Base-by-base conservation (phyloP, 2,329 filamentous ascomycete species). In the Microdochium bolleyi region DNA sequence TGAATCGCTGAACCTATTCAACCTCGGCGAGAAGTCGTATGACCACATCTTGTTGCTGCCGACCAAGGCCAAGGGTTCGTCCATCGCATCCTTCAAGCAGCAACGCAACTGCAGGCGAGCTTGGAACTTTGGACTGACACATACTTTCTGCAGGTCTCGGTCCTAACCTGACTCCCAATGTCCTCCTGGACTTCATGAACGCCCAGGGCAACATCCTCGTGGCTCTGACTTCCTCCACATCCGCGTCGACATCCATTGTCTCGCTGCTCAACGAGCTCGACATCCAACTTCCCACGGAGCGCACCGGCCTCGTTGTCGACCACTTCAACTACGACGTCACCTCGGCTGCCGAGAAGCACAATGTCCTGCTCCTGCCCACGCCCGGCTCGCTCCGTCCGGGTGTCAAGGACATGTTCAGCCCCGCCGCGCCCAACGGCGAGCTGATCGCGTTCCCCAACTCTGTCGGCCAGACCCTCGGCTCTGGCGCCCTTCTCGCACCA, bases 41-140 rank as follows among this genome's bases (percentile, higher is more conserved):
- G 92, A 97, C 73, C 92, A 99, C 72, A 75, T 97, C 58, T 71
- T 97, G 58, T 79, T 99, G 61, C 83, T 97, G 58, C 94, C 94
- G 51, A 84, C 86, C 55, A 95, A 92, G 72, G 83, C 89, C 30
- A 99, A 99, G 81, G 92, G 88, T 90, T 67, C 53, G 69, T 61
- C 24, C 7, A 11, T 24, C 52, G 16, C 53, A 22, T n/a, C n/a
- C 54, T 30, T 14, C 24, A 48, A 7, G 25, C 49, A 60, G 49
- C 51, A 38, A 49, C 21, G 30, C 24, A 37, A 27, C n/a, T n/a
- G n/a, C n/a, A n/a, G n/a, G 24, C 51, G 48, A 21, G 32, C 11
- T 1, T 50, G 19, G 24, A 3, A 24, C 22, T 48, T 44, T 22
- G 14, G 49, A 49, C 46, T 32, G 19, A 44, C 44, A 50, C 24